A percentile compares a stretch with the other conserved stretches of the same genome.
Conservation (phyloP, 192 early-diverging fungal genomes). For the Pilaira anomala region DNA sequence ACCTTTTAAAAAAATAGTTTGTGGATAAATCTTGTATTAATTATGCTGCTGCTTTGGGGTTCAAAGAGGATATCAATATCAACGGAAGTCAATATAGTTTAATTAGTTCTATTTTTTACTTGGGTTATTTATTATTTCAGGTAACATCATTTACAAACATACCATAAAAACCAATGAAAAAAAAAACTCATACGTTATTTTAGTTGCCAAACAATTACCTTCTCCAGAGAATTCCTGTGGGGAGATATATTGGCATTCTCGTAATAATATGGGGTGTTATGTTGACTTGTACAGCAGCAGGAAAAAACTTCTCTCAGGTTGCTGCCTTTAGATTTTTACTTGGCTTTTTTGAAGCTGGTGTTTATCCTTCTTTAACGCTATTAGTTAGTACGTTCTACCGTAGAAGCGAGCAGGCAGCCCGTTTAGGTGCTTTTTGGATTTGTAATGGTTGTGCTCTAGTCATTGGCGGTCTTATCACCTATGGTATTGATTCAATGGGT, state of each 20-base stretch:
- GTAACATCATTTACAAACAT: conserved; percentile 1
- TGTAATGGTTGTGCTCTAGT: conserved; percentile 23
- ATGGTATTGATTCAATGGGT: conserved; percentile 30
- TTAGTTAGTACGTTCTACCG: conserved; percentile 31
- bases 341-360: conserved; percentile 31
- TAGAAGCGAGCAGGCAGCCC: conserved; percentile 21
- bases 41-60: conserved; percentile 24
- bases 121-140: conserved; percentile 27
- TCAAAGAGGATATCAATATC: conserved; percentile 21
- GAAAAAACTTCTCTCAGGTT: conserved; percentile 27
- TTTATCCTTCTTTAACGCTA: conserved; percentile 28
- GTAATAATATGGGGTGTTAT: conserved; percentile 27
- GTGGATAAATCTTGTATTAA: conserved; percentile 30
- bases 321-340: conserved; percentile 29
- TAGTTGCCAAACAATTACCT: conserved; percentile 34
- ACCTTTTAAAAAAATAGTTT: conserved; percentile 7
- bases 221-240: conserved; percentile 25
- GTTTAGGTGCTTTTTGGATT: conserved; percentile 28
- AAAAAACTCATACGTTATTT: not conserved
- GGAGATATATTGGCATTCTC: conserved; percentile 19
- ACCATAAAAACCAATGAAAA: not conserved
- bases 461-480: conserved; percentile 24
- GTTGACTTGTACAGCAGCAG: conserved; percentile 17
- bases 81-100: conserved; percentile 24
- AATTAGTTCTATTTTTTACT: conserved; percentile 32